Conservation (phyloP, 1,284 basidiomycete genomes). For the Melampsora larici-populina region DNA sequence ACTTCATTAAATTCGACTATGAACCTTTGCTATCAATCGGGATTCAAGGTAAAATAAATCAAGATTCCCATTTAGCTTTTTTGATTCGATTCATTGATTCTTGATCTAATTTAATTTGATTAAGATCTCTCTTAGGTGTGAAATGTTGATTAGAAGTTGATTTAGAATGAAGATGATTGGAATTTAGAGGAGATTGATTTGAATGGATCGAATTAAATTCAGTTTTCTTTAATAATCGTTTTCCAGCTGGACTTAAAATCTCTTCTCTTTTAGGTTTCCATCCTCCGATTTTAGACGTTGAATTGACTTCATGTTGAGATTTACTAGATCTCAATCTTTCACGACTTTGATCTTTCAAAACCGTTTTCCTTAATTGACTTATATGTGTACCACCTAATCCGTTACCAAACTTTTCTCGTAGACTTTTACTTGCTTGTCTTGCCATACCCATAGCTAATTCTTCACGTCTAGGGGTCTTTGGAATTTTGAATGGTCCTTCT, state of each 20-base stretch:
- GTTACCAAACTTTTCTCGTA: slow-evolving; percentile 50
- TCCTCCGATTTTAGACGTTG: neutral
- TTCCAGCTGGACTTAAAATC: slow-evolving; percentile 33
- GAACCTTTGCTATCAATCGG: too few relatives aligned
- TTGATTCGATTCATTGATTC: neutral
- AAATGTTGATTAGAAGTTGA: neutral
- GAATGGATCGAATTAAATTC: neutral
- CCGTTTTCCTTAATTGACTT: neutral
- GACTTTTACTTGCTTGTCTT: slow-evolving; percentile 56
- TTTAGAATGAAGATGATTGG: neutral
- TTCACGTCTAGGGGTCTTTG: slow-evolving; percentile 61
- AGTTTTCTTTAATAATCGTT: slow-evolving; percentile 25
- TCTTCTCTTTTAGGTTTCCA: slow-evolving; percentile 17
- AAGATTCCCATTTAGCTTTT: slow-evolving; percentile 10
- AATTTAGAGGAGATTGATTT: neutral
- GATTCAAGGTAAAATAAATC: too few relatives aligned
- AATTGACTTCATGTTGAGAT: neutral
- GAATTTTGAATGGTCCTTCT: slow-evolving; percentile 49
- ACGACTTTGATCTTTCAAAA: neutral
- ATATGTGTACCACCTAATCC: neutral
- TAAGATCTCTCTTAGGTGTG: neutral
- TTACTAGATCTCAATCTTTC: neutral
- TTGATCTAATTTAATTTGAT: neutral
- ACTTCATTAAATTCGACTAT: too few relatives aligned
- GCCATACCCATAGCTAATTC: slow-evolving; percentile 72